These are phyloP conservation scores for Dryas octopetala DNA, from an alignment of 306 rosid genomes.

Conservation along the genomic window DNA sequence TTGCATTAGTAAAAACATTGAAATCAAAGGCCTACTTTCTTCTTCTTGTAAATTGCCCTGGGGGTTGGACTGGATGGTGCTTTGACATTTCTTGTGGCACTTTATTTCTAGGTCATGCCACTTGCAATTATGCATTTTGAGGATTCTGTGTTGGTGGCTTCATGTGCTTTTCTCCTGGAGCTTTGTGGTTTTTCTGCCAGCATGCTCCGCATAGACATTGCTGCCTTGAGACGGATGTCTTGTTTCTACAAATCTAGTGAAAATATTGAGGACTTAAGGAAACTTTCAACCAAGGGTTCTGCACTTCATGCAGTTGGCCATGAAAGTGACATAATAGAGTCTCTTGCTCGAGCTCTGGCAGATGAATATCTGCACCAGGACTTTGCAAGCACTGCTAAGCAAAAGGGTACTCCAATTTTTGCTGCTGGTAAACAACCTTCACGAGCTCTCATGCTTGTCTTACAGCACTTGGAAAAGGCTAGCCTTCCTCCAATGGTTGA, in stretches of 20 bases:
- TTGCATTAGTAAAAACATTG: background rate
- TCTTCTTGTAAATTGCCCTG: too few relatives aligned
- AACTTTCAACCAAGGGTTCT: conserved; percentile 62
- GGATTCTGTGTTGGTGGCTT: conserved; percentile 78
- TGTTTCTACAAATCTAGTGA: conserved; percentile 61
- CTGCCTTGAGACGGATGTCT: conserved; percentile 81
- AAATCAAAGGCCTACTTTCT: background rate
- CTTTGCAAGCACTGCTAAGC: conserved; percentile 36
- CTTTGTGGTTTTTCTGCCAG: conserved; percentile 89
- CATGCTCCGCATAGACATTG: conserved; percentile 70
- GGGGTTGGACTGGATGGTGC: background rate
- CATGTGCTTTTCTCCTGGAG: conserved; percentile 86
- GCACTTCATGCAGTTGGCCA: conserved; percentile 64
- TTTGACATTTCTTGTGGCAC: conserved; percentile 14
- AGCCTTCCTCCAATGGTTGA: conserved; percentile 64
- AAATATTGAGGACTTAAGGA: conserved; percentile 58
- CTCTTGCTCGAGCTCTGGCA: conserved; percentile 88
- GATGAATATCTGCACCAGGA: conserved; percentile 77
- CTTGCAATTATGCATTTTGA: conserved; percentile 86
- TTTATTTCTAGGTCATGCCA: conserved; percentile 67
- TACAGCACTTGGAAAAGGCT: conserved; percentile 80
- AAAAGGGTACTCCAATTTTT: conserved; percentile 38
- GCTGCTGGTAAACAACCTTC: conserved; percentile 48
- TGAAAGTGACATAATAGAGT: conserved; percentile 63
- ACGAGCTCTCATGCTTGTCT: conserved; percentile 67